A percentile compares a stretch with the other conserved stretches of the same genome.
Conservation (phyloP, 192 early-diverging fungal genomes). For the Backusella australiensis region DNA sequence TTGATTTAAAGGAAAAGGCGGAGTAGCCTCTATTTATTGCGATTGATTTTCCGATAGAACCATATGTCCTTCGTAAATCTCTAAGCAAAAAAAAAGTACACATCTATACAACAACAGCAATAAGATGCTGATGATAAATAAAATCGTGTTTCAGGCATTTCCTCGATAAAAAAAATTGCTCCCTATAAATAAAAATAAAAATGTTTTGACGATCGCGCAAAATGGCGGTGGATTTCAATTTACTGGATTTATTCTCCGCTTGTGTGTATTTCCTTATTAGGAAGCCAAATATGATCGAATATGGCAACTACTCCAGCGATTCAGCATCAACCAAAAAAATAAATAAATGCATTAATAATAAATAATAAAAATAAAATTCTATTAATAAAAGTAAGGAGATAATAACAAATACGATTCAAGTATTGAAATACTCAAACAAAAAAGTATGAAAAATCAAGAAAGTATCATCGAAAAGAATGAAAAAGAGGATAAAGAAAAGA, state of each 20-base stretch:
- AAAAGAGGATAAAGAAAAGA: constrained; percentile 4
- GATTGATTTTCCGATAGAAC: neutral
- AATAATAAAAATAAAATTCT: neutral
- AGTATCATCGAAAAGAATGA: neutral
- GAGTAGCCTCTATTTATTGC: neutral
- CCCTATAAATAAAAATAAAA: neutral
- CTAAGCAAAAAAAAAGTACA: neutral
- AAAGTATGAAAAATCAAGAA: neutral
- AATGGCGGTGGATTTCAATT: neutral
- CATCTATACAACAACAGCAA: neutral
- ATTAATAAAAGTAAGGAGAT: constrained; percentile 8
- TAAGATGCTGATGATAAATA: neutral
- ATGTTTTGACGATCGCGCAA: neutral
- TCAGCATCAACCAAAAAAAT: neutral
- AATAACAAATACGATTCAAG: neutral
- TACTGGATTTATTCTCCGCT: neutral
- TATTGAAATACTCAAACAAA: neutral
- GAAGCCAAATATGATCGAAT: neutral
- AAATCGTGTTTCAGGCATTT: neutral
- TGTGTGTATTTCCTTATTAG: neutral
- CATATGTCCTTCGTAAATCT: neutral
- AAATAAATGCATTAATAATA: constrained; percentile 1
- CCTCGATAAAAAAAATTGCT: neutral
- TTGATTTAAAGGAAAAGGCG: neutral
- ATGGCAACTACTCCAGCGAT: neutral